Evolutionary conservation across 495 filamentous ascomycete genomes (phyloP).

Genomic region (Penicilliopsis zonata): DNA sequence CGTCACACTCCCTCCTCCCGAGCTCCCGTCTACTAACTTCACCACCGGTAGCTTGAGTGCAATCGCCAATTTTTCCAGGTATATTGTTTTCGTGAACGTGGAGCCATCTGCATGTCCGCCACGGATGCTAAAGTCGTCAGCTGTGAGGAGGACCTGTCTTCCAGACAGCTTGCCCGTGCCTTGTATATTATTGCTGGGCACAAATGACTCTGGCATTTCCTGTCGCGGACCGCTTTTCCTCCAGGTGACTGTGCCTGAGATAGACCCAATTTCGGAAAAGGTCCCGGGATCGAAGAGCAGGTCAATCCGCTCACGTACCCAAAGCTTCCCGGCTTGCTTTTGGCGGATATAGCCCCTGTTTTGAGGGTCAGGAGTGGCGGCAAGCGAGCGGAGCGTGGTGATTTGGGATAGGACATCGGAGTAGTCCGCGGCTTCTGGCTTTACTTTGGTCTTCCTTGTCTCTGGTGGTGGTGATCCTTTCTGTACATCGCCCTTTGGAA

Average conservation of each 20-base stretch:
- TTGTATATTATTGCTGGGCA: constrained; percentile 46
- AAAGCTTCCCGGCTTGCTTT: constrained; percentile 53
- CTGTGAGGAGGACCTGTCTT: constrained; percentile 44
- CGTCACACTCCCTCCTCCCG: constrained; percentile 49
- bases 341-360: constrained; percentile 46
- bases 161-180: constrained; percentile 33
- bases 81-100: constrained; percentile 43
- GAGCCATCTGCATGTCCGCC: constrained; percentile 52
- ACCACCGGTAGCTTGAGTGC: constrained; percentile 42
- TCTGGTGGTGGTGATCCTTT: constrained; percentile 5
- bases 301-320: constrained; percentile 49
- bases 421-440: constrained; percentile 37
- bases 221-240: constrained; percentile 30
- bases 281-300: constrained; percentile 38
- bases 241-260: constrained; percentile 48
- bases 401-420: constrained; percentile 47
- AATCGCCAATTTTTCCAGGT: constrained; percentile 42
- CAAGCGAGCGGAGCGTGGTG: constrained; percentile 32
- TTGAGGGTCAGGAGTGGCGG: constrained; percentile 37
- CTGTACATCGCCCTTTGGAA: not conserved
- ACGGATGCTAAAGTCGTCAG: constrained; percentile 52
- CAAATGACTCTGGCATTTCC: constrained; percentile 37
- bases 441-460: constrained; percentile 5
- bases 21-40: constrained; percentile 51
- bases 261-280: constrained; percentile 46